A percentile compares a stretch with the other conserved stretches of the same genome.
These are phyloP conservation scores for Urochloa ruziziensis DNA, from an alignment of 176 grass and related monocot genomes.

Conservation along the genomic window DNA sequence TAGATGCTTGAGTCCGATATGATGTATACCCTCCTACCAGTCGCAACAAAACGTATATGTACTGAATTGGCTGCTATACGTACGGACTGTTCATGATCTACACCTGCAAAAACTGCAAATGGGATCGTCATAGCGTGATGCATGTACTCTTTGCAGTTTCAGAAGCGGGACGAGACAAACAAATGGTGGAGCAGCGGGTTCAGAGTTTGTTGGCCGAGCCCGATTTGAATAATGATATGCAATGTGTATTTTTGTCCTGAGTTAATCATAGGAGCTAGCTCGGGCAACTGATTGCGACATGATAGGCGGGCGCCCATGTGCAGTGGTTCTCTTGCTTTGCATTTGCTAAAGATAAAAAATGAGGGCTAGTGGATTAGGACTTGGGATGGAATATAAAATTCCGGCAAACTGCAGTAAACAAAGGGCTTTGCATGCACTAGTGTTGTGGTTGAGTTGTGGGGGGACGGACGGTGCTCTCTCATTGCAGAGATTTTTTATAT, in stretches of 20 bases:
- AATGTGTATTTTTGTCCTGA: constrained; percentile 22
- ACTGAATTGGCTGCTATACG: background rate
- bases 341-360: background rate
- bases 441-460: constrained; percentile 34
- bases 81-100: background rate
- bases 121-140: background rate
- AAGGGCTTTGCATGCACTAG: background rate
- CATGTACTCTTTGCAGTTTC: background rate
- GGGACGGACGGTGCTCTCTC: constrained; percentile 28
- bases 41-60: background rate
- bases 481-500: background rate
- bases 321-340: constrained; percentile 19
- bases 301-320: constrained; percentile 64
- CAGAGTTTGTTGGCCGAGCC: background rate
- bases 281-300: constrained; percentile 36
- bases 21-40: background rate
- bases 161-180: background rate
- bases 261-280: background rate
- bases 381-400: constrained; percentile 16
- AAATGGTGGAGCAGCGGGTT: background rate
- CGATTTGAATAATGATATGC: constrained; percentile 29
- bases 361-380: constrained; percentile 47
- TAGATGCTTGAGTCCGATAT: background rate
- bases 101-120: background rate
- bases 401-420: constrained; percentile 19